A percentile compares a stretch with the other conserved stretches of the same genome.
phyloP scores from a whole-genome alignment of 441 rosid species.

The Pelargonium myrrhifolium region DNA sequence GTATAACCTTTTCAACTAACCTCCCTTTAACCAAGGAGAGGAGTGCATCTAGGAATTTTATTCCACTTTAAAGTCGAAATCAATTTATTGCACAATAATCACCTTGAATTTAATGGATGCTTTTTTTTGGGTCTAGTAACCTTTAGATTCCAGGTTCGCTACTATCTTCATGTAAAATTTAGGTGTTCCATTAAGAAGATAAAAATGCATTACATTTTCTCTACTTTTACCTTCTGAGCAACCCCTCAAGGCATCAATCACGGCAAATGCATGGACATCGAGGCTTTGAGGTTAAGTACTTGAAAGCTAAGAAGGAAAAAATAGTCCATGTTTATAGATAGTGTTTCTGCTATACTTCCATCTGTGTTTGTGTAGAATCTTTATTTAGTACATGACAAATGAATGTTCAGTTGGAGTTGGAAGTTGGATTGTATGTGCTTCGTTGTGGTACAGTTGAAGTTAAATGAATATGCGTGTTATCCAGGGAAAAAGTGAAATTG shows the following conservation, averaged over 20 bases:
- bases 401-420: too few species aligned
- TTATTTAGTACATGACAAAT: too few species aligned
- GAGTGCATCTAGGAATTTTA: neutral
- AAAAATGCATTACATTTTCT: neutral
- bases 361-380: neutral
- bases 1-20: neutral
- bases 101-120: neutral
- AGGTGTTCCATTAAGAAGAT: neutral
- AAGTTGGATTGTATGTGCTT: too few species aligned
- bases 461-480: neutral
- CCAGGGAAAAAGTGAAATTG: constrained; percentile 10
- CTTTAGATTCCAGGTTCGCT: too few species aligned
- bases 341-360: too few species aligned
- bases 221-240: neutral
- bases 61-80: too few species aligned
- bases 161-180: too few species aligned
- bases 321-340: too few species aligned
- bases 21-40: neutral
- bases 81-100: neutral
- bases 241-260: constrained; percentile 3
- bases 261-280: too few species aligned
- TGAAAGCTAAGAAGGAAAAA: neutral
- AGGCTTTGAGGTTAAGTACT: neutral
- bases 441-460: neutral
- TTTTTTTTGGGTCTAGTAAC: too few species aligned